Percentiles rank a stretch among this genome's conserved stretches.
Evolutionary conservation across 164 flowering plant species (phyloP).

Genomic region (Chimonanthus salicifolius): DNA sequence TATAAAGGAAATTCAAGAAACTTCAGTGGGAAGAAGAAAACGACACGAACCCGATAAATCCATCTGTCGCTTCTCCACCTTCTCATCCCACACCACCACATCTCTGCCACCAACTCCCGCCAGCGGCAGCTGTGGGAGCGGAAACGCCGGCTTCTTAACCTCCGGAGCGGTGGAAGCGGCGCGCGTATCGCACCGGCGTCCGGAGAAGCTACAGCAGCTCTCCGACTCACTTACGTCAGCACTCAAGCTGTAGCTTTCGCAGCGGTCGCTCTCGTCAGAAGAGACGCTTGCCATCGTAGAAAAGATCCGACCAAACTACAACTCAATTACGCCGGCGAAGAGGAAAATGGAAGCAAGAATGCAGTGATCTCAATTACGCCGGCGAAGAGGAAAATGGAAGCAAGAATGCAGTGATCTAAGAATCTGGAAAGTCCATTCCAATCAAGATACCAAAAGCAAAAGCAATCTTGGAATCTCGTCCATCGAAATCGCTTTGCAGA

Average conservation of each 20-base stretch:
- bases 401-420: slow-evolving; percentile 1
- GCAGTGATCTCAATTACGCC: neutral
- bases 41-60: slow-evolving; percentile 31
- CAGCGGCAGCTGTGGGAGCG: slow-evolving; percentile 18
- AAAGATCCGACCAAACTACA: neutral
- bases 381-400: neutral
- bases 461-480: too few species aligned
- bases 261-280: slow-evolving; percentile 42
- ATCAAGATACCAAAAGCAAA: too few species aligned
- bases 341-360: neutral
- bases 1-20: too few species aligned
- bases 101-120: slow-evolving; percentile 41
- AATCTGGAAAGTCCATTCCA: neutral
- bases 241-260: slow-evolving; percentile 44
- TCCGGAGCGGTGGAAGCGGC: slow-evolving; percentile 28
- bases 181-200: slow-evolving; percentile 18
- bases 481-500: too few species aligned
- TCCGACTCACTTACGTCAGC: slow-evolving; percentile 75
- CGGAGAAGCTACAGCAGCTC: slow-evolving; percentile 38
- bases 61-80: slow-evolving; percentile 20
- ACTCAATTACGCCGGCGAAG: neutral
- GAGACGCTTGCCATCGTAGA: slow-evolving; percentile 30
- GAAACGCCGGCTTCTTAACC: slow-evolving; percentile 1
- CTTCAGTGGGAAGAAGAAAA: neutral
- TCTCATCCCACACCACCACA: slow-evolving; percentile 26